Conservation (phyloP, 495 filamentous ascomycete genomes). For the Antarctomyces pellizariae region DNA sequence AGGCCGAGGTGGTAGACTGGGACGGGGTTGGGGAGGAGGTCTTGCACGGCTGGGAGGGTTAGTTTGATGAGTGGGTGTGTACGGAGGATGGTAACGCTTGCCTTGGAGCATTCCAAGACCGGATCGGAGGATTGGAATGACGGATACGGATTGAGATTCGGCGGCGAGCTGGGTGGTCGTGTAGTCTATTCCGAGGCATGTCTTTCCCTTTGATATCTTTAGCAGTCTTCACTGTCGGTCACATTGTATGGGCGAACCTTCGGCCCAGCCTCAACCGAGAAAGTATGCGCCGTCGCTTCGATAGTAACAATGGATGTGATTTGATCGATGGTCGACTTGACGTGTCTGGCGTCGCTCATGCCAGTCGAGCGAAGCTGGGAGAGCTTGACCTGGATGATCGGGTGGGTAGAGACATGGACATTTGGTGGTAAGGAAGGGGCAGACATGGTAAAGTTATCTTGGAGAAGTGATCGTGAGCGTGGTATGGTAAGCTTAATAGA, state of each 20-base stretch:
- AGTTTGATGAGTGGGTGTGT: constrained; percentile 2
- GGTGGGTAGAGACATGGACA: constrained; percentile 67
- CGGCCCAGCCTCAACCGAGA: too few species aligned
- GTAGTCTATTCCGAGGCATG: constrained; percentile 52
- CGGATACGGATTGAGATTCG: constrained; percentile 36
- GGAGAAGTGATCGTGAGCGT: too few species aligned
- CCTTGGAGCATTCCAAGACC: constrained; percentile 78
- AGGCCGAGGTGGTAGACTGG: constrained; percentile 86
- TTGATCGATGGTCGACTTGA: constrained; percentile 62
- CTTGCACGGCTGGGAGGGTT: constrained; percentile 38
- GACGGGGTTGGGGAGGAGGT: constrained; percentile 55
- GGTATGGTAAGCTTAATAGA: too few species aligned
- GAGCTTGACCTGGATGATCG: constrained; percentile 71
- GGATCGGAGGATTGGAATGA: constrained; percentile 83
- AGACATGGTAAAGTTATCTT: constrained; percentile 10
- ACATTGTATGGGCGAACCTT: too few species aligned
- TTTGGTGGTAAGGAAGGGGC: constrained; percentile 32
- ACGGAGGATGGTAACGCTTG: constrained; percentile 11
- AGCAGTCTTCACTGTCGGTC: too few species aligned
- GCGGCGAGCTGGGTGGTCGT: constrained; percentile 33
- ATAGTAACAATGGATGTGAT: constrained; percentile 62
- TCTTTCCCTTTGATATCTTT: constrained; percentile 32
- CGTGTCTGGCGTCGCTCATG: constrained; percentile 44
- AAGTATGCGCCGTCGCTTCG: constrained; percentile 49
- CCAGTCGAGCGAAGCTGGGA: constrained; percentile 66